These are phyloP conservation scores for Ceratocystis alfenasii DNA, from an alignment of 2,329 filamentous ascomycete species.

Conservation along the genomic window DNA sequence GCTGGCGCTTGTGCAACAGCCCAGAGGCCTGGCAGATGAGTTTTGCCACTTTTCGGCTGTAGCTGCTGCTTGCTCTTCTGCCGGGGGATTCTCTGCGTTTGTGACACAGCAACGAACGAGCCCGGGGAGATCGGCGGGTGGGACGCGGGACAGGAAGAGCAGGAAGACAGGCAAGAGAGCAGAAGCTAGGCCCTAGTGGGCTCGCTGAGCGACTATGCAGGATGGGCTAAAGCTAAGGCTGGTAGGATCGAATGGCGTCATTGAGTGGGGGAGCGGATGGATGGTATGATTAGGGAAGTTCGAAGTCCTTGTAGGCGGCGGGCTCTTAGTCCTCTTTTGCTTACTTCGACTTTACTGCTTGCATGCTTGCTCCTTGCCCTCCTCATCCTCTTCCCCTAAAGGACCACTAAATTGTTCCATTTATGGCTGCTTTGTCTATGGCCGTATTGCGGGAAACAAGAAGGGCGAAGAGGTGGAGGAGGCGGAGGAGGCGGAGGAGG, in stretches of 20 bases:
- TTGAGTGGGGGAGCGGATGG: not conserved
- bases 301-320: not conserved
- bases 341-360: not conserved
- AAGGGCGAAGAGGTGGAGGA: no score
- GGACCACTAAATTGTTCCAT: no score
- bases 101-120: not conserved
- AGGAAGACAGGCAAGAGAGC: not conserved
- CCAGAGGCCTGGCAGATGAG: not conserved
- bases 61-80: not conserved
- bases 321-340: not conserved
- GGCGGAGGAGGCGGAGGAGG: no score
- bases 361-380: not conserved
- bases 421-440: no score
- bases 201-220: not conserved
- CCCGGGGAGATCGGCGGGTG: not conserved
- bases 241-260: constrained; percentile 14
- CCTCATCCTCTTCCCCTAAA: no score
- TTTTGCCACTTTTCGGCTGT: not conserved
- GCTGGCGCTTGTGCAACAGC: not conserved
- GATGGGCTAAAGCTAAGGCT: not conserved
- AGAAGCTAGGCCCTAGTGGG: not conserved
- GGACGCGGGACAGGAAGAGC: not conserved
- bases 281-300: not conserved
- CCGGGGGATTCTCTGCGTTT: constrained; percentile 15
- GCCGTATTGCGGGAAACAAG: no score